Conservation (phyloP, 2,329 filamentous ascomycete genomes). For the Diaporthe helianthi region DNA sequence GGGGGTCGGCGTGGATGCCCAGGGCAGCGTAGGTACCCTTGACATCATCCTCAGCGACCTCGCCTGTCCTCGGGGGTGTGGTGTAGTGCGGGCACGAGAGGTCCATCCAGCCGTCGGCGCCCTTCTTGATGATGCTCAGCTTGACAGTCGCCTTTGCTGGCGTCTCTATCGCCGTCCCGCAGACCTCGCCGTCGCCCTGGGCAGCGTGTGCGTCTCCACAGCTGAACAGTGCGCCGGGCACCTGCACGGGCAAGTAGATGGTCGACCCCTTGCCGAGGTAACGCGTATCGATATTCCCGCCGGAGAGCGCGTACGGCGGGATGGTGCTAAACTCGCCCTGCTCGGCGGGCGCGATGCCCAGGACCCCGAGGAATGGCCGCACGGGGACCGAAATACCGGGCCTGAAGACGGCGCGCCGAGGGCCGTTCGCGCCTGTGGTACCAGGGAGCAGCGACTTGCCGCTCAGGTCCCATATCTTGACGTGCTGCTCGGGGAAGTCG, state of each 20-base stretch:
- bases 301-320: conserved; percentile 54
- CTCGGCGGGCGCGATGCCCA: conserved; percentile 56
- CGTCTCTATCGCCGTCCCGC: conserved; percentile 63
- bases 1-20: conserved; percentile 54
- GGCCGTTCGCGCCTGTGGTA: conserved; percentile 38
- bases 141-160: conserved; percentile 56
- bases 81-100: conserved; percentile 54
- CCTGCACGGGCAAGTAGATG: conserved; percentile 58
- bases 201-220: conserved; percentile 62
- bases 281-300: conserved; percentile 63
- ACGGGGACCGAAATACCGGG: conserved; percentile 56
- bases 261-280: conserved; percentile 54
- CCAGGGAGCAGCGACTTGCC: conserved; percentile 29
- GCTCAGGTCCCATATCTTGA: conserved; percentile 58
- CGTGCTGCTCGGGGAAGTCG: conserved; percentile 51
- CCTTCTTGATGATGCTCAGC: conserved; percentile 56
- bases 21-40: conserved; percentile 62
- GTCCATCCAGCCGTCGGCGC: conserved; percentile 41
- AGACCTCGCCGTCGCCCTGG: conserved; percentile 62
- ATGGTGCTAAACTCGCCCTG: conserved; percentile 56
- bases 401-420: conserved; percentile 50
- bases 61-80: conserved; percentile 47
- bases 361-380: conserved; percentile 59
- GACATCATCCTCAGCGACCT: conserved; percentile 47
- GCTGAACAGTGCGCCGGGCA: conserved; percentile 57